Conservation (phyloP, 257 asterid species). For the Salvia splendens region DNA sequence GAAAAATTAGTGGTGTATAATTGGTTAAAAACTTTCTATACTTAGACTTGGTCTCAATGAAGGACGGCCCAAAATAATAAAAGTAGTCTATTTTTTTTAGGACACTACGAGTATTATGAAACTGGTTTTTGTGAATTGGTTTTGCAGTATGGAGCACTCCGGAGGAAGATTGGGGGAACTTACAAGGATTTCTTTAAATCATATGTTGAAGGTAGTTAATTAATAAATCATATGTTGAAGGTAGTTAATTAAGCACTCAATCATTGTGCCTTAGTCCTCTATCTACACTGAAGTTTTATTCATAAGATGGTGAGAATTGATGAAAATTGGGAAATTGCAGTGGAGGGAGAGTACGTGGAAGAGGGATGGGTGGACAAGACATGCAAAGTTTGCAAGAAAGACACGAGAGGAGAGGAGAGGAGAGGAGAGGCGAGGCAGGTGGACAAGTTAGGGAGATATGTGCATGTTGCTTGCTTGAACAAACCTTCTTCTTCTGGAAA, state of each 20-base stretch:
- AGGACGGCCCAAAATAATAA: too few relatives aligned
- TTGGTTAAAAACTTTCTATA: too few relatives aligned
- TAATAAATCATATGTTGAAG: conserved; percentile 83
- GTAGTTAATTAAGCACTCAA: conserved; percentile 33
- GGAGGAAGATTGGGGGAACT: conserved; percentile 98
- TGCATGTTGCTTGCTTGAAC: conserved; percentile 71
- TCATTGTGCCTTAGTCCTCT: neutral
- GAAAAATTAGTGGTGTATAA: too few relatives aligned
- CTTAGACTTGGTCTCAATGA: too few relatives aligned
- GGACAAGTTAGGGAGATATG: conserved; percentile 84
- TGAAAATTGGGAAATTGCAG: conserved; percentile 32
- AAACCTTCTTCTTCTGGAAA: conserved; percentile 52
- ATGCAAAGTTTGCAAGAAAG: conserved; percentile 94
- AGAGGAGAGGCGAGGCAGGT: conserved; percentile 80
- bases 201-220: conserved; percentile 69
- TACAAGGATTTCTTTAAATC: conserved; percentile 98
- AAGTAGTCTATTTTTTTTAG: too few relatives aligned
- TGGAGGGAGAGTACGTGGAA: conserved; percentile 88
- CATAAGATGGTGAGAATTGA: too few relatives aligned
- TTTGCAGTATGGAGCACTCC: conserved; percentile 84
- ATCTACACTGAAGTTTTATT: too few relatives aligned
- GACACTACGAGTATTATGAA: neutral
- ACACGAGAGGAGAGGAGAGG: conserved; percentile 77
- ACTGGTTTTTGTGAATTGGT: neutral
- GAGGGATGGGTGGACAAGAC: conserved; percentile 99